Percentiles rank a stretch among this genome's conserved stretches.
Evolutionary conservation across 352 stramenopile species (phyloP).

Genomic region (Pythium dissotocum): DNA sequence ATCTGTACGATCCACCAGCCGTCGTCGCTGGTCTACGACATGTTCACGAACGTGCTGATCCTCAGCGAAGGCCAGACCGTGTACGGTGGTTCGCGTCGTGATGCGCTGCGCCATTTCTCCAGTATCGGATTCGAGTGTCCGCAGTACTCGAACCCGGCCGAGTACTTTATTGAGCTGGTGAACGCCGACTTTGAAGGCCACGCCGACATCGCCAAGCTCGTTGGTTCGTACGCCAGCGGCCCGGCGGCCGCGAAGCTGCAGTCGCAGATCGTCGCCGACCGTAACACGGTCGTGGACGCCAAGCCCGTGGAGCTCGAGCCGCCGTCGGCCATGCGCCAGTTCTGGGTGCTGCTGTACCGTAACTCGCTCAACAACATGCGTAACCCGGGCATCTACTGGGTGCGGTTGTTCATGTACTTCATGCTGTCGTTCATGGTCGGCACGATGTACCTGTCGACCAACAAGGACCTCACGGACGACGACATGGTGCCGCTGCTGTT

Average conservation of each 20-base stretch:
- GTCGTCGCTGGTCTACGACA: slow-evolving; percentile 65
- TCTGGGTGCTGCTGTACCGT: slow-evolving; percentile 50
- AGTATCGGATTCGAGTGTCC: slow-evolving; percentile 50
- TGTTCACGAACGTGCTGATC: slow-evolving; percentile 66
- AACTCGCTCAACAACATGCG: slow-evolving; percentile 62
- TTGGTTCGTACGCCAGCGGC: slow-evolving; percentile 12
- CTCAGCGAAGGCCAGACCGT: slow-evolving; percentile 75
- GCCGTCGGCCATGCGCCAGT: slow-evolving; percentile 50
- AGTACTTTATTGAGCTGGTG: slow-evolving; percentile 38
- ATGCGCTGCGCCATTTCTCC: slow-evolving; percentile 48
- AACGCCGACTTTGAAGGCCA: slow-evolving; percentile 46
- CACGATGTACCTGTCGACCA: slow-evolving; percentile 68
- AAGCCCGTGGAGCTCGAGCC: slow-evolving; percentile 38
- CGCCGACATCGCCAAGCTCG: slow-evolving; percentile 22
- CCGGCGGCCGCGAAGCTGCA: not conserved
- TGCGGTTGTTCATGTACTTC: slow-evolving; percentile 72
- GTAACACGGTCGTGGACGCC: slow-evolving; percentile 19
- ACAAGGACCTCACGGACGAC: slow-evolving; percentile 40
- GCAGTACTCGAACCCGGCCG: slow-evolving; percentile 63
- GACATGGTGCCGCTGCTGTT: slow-evolving; percentile 70
- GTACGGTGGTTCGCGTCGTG: slow-evolving; percentile 83
- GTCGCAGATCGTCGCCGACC: slow-evolving; percentile 34
- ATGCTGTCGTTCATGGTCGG: slow-evolving; percentile 69
- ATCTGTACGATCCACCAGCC: slow-evolving; percentile 87
- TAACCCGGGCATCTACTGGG: slow-evolving; percentile 69